Percentiles rank a stretch among this genome's conserved stretches.
Evolutionary conservation across 192 early-diverging fungal genomes (phyloP).

Genomic region (Mortierella alpina): DNA sequence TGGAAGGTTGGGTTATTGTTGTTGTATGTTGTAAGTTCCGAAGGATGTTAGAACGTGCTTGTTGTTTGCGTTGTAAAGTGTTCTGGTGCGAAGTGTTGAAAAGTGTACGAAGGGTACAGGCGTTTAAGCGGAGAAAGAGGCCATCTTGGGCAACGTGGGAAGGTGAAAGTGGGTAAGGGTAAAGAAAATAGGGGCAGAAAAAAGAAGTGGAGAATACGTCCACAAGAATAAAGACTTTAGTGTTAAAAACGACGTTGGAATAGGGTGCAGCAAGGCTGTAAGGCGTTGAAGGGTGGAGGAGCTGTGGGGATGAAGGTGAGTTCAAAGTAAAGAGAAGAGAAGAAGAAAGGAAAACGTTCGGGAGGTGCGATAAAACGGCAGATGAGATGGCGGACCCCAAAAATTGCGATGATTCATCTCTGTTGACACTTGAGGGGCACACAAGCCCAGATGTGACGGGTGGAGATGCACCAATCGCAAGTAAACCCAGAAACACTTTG

Average conservation of each 20-base stretch:
- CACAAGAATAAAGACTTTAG: neutral
- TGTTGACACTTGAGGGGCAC: slow-evolving; percentile 30
- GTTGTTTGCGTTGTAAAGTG: slow-evolving; percentile 18
- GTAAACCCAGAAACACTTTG: too few relatives aligned
- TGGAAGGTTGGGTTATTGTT: slow-evolving; percentile 7
- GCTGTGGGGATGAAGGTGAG: neutral
- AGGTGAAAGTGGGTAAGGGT: slow-evolving; percentile 3
- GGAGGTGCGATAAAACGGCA: neutral
- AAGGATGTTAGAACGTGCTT: neutral
- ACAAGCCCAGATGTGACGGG: too few relatives aligned
- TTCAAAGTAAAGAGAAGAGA: neutral
- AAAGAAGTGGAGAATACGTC: neutral
- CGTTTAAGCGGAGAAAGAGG: slow-evolving; percentile 52
- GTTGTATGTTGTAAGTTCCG: slow-evolving; percentile 22
- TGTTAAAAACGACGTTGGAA: too few relatives aligned
- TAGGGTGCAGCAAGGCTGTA: too few relatives aligned
- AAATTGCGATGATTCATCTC: slow-evolving; percentile 23
- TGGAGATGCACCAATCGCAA: slow-evolving; percentile 23
- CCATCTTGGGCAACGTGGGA: slow-evolving; percentile 41
- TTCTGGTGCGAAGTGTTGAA: slow-evolving; percentile 41
- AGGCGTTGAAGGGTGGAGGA: neutral
- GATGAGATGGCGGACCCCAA: neutral
- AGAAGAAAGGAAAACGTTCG: slow-evolving; percentile 1
- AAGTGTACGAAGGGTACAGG: slow-evolving; percentile 24
- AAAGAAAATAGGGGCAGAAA: slow-evolving; percentile 10